Percentiles rank a stretch among this genome's conserved stretches.
Conservation (phyloP, 148 eudicot genomes). For the Nepenthes mirabilis region DNA sequence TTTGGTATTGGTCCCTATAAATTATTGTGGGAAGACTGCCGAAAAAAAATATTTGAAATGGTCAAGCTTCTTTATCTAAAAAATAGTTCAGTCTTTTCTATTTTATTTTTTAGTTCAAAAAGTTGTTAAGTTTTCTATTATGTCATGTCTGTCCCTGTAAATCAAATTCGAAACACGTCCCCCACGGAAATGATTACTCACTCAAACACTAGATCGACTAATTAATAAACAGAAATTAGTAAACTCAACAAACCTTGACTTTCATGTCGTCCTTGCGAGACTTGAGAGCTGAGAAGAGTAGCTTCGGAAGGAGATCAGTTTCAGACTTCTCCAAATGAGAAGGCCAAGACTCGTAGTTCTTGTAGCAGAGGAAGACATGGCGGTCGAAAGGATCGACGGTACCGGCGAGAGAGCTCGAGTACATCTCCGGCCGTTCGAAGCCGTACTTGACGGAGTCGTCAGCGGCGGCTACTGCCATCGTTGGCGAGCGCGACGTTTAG, state of each 20-base stretch:
- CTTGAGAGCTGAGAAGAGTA: conserved; percentile 38
- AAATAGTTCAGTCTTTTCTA: too few relatives aligned
- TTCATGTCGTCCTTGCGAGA: conserved; percentile 44
- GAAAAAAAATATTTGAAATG: too few relatives aligned
- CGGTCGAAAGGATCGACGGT: conserved; percentile 47
- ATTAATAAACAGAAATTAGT: background rate
- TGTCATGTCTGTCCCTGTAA: too few relatives aligned
- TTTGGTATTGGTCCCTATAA: too few relatives aligned
- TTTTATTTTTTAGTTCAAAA: too few relatives aligned
- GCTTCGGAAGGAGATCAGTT: conserved; percentile 61
- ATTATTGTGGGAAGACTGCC: too few relatives aligned
- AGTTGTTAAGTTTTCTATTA: too few relatives aligned
- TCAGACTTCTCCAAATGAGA: conserved; percentile 51
- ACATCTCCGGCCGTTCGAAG: conserved; percentile 67
- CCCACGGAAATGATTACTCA: background rate
- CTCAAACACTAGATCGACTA: background rate
- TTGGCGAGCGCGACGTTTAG: background rate
- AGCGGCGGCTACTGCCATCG: conserved; percentile 9
- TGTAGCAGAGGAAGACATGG: conserved; percentile 72
- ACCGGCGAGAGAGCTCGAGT: conserved; percentile 26
- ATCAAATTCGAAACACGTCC: too few relatives aligned
- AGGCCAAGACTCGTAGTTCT: conserved; percentile 50
- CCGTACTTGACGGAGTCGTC: conserved; percentile 41
- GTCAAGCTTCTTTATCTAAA: too few relatives aligned
- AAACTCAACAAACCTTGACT: conserved; percentile 24